Percentiles rank a stretch among this genome's conserved stretches.
Evolutionary conservation across 768 basidiomycete genomes (phyloP).

Genomic region (Obba rivulosa): DNA sequence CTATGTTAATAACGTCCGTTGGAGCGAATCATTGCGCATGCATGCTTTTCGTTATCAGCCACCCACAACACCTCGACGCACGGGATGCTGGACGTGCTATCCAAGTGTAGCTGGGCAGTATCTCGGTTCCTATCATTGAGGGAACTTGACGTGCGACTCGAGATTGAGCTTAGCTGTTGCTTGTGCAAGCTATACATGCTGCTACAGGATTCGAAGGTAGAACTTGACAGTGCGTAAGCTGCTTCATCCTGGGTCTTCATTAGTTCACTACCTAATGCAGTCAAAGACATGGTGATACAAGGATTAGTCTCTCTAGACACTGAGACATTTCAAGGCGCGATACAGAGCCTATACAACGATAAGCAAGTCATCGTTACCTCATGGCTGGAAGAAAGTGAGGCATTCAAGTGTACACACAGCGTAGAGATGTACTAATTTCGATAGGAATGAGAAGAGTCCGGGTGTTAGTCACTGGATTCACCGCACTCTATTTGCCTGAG

Average conservation of each 20-base stretch:
- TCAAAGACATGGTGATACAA: conserved; percentile 16
- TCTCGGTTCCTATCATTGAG: not conserved
- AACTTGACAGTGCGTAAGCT: conserved; percentile 10
- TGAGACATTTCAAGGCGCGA: not conserved
- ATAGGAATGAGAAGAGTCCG: not conserved
- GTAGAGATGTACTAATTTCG: not conserved
- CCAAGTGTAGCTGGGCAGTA: conserved; percentile 8
- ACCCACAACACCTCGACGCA: conserved; percentile 22
- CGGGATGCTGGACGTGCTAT: not conserved
- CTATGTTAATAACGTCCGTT: too few species aligned
- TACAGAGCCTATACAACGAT: not conserved
- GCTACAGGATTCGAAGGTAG: conserved; percentile 4
- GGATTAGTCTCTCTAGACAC: not conserved
- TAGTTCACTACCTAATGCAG: not conserved
- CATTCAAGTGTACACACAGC: not conserved
- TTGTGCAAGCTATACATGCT: conserved; percentile 10
- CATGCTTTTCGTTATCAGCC: too few species aligned
- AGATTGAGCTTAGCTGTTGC: not conserved
- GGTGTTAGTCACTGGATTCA: not conserved
- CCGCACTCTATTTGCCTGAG: too few species aligned
- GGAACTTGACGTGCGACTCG: not conserved
- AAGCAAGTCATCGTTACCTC: not conserved
- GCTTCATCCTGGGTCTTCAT: too few species aligned
- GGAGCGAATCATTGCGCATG: too few species aligned
- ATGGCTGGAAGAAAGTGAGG: conserved; percentile 14